Evolutionary conservation across 768 basidiomycete species (phyloP), one percentile per base, ranked within the genome.

Genomic region (Lyophyllum shimeji): DNA sequence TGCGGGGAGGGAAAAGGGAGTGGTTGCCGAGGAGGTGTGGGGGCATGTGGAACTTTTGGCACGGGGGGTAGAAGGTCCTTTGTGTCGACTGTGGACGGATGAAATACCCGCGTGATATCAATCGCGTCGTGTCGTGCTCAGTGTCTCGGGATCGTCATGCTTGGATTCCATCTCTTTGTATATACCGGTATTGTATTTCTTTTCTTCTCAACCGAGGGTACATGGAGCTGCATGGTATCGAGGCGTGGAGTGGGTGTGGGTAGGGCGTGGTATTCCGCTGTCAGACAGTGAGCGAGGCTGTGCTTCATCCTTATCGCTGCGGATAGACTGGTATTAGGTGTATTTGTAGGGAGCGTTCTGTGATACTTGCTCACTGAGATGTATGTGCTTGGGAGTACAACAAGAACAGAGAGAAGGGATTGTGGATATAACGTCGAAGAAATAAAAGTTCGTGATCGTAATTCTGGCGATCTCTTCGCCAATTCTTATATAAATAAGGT

Each of bases 21-120:
- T 67, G 5, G 85, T 91, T 1, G 70, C 78, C 46, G 67, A 74
- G 29, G 80, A 81, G 24, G 69, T 91, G 2, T 90, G 86, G 87
- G 59, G 50, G 24, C 65, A 70, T 15, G 77, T 87, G 13, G 67
- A 76, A 49, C 75, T 79, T 2, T 65, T 85, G 6, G 63, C 70
- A 13, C 62, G 61, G 17, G 76, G 77, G 0, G 61, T 79, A 4
- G 68, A 76, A 13, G 62, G 58, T 3, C 76, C 81, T 0, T 60
- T 86, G n/a, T 62, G 63, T n/a, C 74, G 68, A 60, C 66, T 90
- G 39, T 89, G 86, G 87, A 69, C 50, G 12, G 66, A 67, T 59
- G 61, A 62, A 45, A 31, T 60, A 48, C 53, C 24, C 29, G 27
- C 45, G 37, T 60, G 31, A 46, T 23, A 15, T 37, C 3, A 37